Conservation (phyloP, 2,329 filamentous ascomycete genomes). For the Xenosphaeropsis pyriputrescens region DNA sequence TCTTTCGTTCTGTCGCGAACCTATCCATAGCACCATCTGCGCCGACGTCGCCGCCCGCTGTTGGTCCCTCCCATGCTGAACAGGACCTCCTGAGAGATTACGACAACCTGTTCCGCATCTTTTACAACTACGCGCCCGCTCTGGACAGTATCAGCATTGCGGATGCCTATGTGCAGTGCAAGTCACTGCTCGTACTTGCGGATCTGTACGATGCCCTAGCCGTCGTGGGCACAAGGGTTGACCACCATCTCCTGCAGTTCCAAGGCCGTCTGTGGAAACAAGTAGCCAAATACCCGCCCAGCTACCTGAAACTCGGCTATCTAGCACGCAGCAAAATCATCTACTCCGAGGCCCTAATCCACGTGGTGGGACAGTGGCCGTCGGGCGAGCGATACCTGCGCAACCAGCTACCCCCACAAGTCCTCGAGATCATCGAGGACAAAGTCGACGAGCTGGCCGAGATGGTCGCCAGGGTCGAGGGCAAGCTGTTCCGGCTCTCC, state of each 20-base stretch:
- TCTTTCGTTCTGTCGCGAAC: slow-evolving; percentile 82
- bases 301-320: slow-evolving; percentile 80
- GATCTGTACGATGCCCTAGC: slow-evolving; percentile 87
- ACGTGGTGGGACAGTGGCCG: slow-evolving; percentile 92
- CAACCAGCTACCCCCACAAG: slow-evolving; percentile 51
- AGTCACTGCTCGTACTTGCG: slow-evolving; percentile 74
- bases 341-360: slow-evolving; percentile 76
- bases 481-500: slow-evolving; percentile 66
- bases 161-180: slow-evolving; percentile 86
- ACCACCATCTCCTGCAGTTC: slow-evolving; percentile 88
- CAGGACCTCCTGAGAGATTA: slow-evolving; percentile 79
- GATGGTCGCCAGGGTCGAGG: slow-evolving; percentile 63
- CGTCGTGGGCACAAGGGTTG: slow-evolving; percentile 78
- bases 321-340: slow-evolving; percentile 72
- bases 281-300: slow-evolving; percentile 89
- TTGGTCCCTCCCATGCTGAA: slow-evolving; percentile 26
- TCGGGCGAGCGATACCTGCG: slow-evolving; percentile 64
- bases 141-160: slow-evolving; percentile 82
- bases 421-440: slow-evolving; percentile 85
- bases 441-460: slow-evolving; percentile 89
- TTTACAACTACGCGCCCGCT: slow-evolving; percentile 81
- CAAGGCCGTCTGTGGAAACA: slow-evolving; percentile 87
- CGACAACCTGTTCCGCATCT: slow-evolving; percentile 87
- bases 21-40: slow-evolving; percentile 35
- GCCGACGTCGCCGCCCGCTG: slow-evolving; percentile 27